Evolutionary conservation across 768 basidiomycete genomes (phyloP), one percentile per base, ranked within the genome.

Genomic region (Austroboletus festivus): DNA sequence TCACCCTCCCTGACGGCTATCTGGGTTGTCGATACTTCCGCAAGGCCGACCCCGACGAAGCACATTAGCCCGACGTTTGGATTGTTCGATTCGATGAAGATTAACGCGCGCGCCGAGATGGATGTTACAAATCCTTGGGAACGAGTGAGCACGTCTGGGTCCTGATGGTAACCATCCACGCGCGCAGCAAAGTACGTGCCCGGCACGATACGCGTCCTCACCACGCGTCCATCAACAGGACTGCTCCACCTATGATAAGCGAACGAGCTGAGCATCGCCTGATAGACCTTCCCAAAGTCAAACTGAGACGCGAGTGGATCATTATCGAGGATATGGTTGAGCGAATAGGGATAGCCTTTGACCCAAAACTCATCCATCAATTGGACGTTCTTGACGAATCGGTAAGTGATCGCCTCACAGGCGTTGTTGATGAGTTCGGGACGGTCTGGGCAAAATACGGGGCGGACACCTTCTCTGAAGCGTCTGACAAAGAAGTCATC

Each of bases 191-290:
- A 83, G 61, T 80, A 79, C 1, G 74, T 74, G 2, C 80, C 78
- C 6, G 78, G 77, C 15, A 81, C 62, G 33, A 73, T 57, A n/a
- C 70, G 70, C 12, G 65, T 62, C 59, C 75, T 67, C 13, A 54
- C 60, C 28, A 81, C 64, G 1, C 38, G 63, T 3, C 79, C 79
- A 34, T 71, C 67, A 10, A 85, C 73, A 46, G 84, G 84, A 42
- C 71, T 65, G 61, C 80, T 78, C 82, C 82, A 84, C 52, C 82
- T 77, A 55, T 85, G 84, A 55, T 83, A 85, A 24, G 73, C 71
- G 22, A 72, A 54, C 3, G 79, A 71, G 44, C 70, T 71, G 50
- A 86, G 73, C 64, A 83, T 82, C 0, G 75, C 81, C 55, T 85
- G 83, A 61, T 73, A 75, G 30, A 79, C 61, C 0, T 74, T 75